A percentile compares a stretch with the other conserved stretches of the same genome.
phyloP scores from a whole-genome alignment of 495 filamentous ascomycete genomes.

The Cryomyces minteri region DNA sequence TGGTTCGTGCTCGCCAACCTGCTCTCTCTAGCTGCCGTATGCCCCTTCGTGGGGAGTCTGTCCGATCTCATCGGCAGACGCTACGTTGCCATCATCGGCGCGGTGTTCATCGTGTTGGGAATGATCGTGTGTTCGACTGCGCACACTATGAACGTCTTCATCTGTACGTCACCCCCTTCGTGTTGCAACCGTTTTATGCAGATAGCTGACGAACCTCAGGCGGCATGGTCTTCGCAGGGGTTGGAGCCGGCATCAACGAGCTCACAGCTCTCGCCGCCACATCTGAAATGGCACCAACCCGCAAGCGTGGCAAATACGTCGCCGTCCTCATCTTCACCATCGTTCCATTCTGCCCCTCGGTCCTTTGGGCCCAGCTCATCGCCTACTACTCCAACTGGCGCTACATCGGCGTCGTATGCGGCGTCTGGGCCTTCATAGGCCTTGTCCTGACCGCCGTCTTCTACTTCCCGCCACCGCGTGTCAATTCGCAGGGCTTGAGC shows the following conservation, averaged over 20 bases:
- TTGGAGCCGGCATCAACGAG: constrained; percentile 46
- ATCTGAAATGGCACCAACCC: constrained; percentile 49
- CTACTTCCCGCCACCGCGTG: constrained; percentile 47
- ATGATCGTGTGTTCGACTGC: constrained; percentile 48
- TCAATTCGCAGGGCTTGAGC: constrained; percentile 31
- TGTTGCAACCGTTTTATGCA: background rate
- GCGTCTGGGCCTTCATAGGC: constrained; percentile 41
- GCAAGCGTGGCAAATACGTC: constrained; percentile 51
- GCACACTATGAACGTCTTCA: constrained; percentile 47
- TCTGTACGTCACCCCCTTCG: constrained; percentile 27
- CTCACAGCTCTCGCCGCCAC: constrained; percentile 47
- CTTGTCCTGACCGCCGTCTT: constrained; percentile 41
- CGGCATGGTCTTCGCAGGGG: constrained; percentile 43
- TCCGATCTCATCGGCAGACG: constrained; percentile 55
- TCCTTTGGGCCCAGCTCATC: constrained; percentile 54
- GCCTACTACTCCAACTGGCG: constrained; percentile 40
- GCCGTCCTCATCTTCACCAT: constrained; percentile 50
- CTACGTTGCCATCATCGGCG: constrained; percentile 48
- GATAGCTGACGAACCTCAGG: constrained; percentile 13
- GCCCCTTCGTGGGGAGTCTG: constrained; percentile 55
- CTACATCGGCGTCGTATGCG: constrained; percentile 43
- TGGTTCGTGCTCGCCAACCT: constrained; percentile 59
- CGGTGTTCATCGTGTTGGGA: constrained; percentile 39
- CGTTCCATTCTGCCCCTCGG: constrained; percentile 47
- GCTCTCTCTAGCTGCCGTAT: constrained; percentile 47